phyloP scores from a whole-genome alignment of 2,329 filamentous ascomycete genomes.

The Colletotrichum echinochloae region DNA sequence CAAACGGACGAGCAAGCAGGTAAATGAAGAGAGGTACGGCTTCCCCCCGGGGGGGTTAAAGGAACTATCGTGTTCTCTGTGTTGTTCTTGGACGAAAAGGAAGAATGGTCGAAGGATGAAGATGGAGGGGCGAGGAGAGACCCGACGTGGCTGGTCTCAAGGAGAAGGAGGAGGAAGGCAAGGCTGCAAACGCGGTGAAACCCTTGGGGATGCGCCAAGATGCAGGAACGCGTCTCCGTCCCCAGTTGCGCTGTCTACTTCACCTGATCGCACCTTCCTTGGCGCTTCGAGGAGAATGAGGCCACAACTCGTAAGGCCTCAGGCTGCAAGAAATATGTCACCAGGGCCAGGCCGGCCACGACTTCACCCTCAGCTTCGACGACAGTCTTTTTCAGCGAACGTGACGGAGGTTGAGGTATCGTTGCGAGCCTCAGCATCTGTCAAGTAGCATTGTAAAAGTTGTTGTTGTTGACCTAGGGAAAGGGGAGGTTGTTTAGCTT shows the following conservation, averaged over 20 bases:
- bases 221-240: background rate
- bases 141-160: background rate
- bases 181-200: background rate
- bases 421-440: too few species aligned
- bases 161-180: background rate
- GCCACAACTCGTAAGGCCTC: too few species aligned
- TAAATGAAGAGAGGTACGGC: background rate
- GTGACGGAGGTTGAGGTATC: too few species aligned
- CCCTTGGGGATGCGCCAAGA: too few species aligned
- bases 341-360: background rate
- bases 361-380: too few species aligned
- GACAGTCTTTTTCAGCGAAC: too few species aligned
- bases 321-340: background rate
- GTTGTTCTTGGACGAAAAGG: background rate
- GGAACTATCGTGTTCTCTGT: background rate
- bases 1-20: too few species aligned
- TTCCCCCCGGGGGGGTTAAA: too few species aligned
- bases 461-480: too few species aligned
- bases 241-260: too few species aligned
- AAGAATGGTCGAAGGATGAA: background rate
- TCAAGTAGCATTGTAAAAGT: too few species aligned
- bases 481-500: too few species aligned
- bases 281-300: background rate
- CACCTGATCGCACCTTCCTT: background rate
- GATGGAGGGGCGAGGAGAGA: background rate